Conservation (phyloP, 345 rosid species). For the Moricandia moricandioides region DNA sequence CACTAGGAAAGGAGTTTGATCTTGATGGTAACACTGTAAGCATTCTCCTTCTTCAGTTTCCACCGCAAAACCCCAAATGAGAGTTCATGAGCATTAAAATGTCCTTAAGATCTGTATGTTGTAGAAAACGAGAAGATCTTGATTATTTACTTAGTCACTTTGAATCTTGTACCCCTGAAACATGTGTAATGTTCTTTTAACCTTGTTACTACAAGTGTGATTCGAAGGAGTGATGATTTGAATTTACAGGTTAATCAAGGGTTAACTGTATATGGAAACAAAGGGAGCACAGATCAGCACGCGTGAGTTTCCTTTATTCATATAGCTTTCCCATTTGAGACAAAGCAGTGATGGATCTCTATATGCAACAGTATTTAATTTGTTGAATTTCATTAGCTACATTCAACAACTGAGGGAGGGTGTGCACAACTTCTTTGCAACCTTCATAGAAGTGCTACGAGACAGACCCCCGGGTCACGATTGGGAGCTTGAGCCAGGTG, state of each 20-base stretch:
- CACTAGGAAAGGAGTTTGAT: slow-evolving; percentile 97
- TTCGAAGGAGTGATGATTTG: slow-evolving; percentile 18
- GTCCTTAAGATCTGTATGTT: slow-evolving; percentile 1
- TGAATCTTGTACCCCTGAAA: background rate
- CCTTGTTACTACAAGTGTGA: slow-evolving; percentile 5
- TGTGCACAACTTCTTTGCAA: slow-evolving; percentile 91
- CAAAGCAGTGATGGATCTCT: background rate
- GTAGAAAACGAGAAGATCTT: background rate
- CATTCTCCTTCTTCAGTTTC: slow-evolving; percentile 12
- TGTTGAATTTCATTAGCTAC: slow-evolving; percentile 50
- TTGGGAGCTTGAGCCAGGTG: slow-evolving; percentile 99
- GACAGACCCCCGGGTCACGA: slow-evolving; percentile 99
- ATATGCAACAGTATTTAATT: background rate
- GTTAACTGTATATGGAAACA: slow-evolving; percentile 90
- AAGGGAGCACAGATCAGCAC: slow-evolving; percentile 99
- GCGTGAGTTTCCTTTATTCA: slow-evolving; percentile 63
- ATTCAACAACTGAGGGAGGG: slow-evolving; percentile 99
- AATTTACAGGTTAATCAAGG: slow-evolving; percentile 91
- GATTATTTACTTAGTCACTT: background rate
- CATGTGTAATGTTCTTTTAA: background rate
- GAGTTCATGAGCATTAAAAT: slow-evolving; percentile 10
- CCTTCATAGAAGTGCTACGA: slow-evolving; percentile 93
- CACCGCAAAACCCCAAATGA: background rate
- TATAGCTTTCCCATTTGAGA: background rate
- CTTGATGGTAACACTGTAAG: slow-evolving; percentile 90